phyloP scores from a whole-genome alignment of 2,329 filamentous ascomycete genomes.

The Fonsecaea pugnacius region DNA sequence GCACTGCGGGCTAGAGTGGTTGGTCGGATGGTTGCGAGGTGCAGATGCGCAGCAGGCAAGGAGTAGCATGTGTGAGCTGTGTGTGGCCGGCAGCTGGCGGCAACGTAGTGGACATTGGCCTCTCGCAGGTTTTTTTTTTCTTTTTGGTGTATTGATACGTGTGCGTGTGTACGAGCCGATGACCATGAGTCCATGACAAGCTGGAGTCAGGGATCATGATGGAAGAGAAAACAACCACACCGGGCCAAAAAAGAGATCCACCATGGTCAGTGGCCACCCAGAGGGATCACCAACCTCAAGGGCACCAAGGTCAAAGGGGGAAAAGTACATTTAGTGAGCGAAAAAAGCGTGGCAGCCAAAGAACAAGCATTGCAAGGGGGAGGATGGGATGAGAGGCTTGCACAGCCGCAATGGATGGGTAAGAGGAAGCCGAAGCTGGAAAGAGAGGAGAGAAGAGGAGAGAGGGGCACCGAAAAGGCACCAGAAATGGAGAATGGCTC shows the following conservation, averaged over 20 bases:
- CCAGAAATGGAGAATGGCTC: slow-evolving; percentile 12
- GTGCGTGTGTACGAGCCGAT: slow-evolving; percentile 13
- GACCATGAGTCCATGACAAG: slow-evolving; percentile 15
- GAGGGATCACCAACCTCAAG: not conserved
- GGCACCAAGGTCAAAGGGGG: slow-evolving; percentile 2
- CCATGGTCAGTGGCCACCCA: not conserved
- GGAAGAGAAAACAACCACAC: slow-evolving; percentile 8
- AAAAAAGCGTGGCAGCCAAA: slow-evolving; percentile 26
- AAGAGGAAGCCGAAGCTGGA: slow-evolving; percentile 7
- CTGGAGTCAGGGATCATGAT: slow-evolving; percentile 13
- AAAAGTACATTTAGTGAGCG: not conserved
- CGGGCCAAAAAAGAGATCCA: slow-evolving; percentile 15
- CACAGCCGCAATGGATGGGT: slow-evolving; percentile 27
- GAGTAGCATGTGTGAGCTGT: slow-evolving; percentile 7
- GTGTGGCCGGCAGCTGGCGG: slow-evolving; percentile 22
- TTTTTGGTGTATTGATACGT: slow-evolving; percentile 8
- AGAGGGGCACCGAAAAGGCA: slow-evolving; percentile 16
- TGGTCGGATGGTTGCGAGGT: not conserved
- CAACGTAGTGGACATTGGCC: not conserved
- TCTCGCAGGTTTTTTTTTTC: not conserved
- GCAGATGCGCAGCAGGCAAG: slow-evolving; percentile 1
- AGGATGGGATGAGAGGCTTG: slow-evolving; percentile 17
- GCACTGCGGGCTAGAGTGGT: not conserved
- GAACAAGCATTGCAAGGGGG: slow-evolving; percentile 16
- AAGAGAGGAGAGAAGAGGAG: slow-evolving; percentile 8